Conservation (phyloP, 208 protist species). For the Naegleria lovaniensis region DNA sequence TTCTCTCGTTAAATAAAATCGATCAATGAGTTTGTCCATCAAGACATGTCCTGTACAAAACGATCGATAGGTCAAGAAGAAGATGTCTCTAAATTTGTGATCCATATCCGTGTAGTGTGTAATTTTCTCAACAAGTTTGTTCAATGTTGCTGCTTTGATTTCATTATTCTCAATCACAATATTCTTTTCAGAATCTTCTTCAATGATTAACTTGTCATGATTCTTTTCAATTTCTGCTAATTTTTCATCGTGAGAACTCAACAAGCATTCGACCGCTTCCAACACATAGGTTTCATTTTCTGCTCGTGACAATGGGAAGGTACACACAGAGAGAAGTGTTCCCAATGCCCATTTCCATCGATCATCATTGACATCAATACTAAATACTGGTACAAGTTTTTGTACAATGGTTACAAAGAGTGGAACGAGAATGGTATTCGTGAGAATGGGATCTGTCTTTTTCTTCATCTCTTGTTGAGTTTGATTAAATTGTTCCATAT, state of each 20-base stretch:
- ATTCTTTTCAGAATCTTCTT: not conserved
- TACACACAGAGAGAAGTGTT: not conserved
- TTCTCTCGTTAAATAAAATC: not conserved
- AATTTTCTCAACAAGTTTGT: constrained; percentile 26
- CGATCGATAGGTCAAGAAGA: constrained; percentile 31
- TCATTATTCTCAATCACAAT: not conserved
- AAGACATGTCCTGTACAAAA: not conserved
- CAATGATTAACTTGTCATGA: not conserved
- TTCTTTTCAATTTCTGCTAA: not conserved
- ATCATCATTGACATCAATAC: not conserved
- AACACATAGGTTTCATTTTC: not conserved
- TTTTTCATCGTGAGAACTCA: not conserved
- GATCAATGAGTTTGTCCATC: not conserved
- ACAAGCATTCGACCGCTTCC: not conserved
- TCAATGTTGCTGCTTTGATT: constrained; percentile 26
- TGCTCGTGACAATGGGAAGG: not conserved
- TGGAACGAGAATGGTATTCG: not conserved
- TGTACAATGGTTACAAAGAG: not conserved
- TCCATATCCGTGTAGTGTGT: not conserved
- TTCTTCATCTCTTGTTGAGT: not conserved
- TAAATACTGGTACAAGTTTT: not conserved
- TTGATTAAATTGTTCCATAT: not conserved
- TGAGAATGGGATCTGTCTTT: not conserved
- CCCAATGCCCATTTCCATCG: constrained; percentile 8
- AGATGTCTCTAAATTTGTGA: constrained; percentile 17